Percentiles rank a stretch among this genome's conserved stretches.
Conservation (phyloP, 345 rosid species). For the Gossypium anomalum region DNA sequence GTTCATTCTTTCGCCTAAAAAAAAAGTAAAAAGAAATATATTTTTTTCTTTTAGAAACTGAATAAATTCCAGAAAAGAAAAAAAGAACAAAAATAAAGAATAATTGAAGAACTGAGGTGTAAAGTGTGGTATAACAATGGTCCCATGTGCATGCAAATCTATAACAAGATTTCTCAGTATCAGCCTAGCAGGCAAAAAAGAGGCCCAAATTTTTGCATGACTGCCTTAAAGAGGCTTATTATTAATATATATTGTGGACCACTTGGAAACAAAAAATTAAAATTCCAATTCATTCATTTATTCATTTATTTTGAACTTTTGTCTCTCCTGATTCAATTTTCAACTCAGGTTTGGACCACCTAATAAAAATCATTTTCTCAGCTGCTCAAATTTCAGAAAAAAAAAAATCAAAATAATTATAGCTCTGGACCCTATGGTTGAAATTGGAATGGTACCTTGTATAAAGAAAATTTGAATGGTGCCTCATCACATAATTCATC, state of each 20-base stretch:
- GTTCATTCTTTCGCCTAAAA: too few species aligned
- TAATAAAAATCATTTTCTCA: neutral
- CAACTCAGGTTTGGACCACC: conserved; percentile 1
- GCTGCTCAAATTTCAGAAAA: neutral
- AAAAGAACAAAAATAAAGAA: neutral
- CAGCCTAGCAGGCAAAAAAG: neutral
- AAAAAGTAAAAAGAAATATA: neutral
- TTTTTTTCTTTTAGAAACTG: neutral
- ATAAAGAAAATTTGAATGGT: neutral
- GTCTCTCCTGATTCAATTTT: neutral
- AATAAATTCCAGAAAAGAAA: neutral
- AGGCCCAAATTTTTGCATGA: conserved; percentile 4
- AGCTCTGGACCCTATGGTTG: neutral
- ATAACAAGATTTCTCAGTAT: neutral
- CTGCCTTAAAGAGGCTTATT: neutral
- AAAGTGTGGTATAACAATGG: neutral
- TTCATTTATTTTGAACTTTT: neutral
- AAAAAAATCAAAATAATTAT: neutral
- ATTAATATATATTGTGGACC: neutral
- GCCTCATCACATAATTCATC: neutral
- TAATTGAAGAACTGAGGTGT: neutral
- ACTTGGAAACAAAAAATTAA: neutral
- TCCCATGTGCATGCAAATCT: conserved; percentile 3
- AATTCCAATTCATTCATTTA: too few species aligned
- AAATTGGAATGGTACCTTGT: neutral